Evolutionary conservation across 768 basidiomycete species (phyloP), one percentile per base, ranked within the genome.

Genomic region (Pleurotus cornucopiae): DNA sequence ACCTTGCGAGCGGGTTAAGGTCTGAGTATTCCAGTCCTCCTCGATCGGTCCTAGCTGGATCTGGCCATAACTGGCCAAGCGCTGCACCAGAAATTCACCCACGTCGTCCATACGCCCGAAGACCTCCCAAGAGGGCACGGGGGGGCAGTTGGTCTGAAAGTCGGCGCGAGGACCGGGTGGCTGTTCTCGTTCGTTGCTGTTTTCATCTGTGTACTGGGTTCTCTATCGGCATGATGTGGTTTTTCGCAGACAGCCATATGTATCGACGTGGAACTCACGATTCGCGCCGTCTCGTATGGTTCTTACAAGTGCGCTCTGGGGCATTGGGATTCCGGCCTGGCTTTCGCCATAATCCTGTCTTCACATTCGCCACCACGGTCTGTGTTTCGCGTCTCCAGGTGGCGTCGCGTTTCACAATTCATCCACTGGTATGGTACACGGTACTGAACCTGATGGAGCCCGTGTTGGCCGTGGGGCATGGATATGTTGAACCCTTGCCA

Each of bases 1-100:
- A 57, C 55, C 60, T 85, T 69, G 77, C 83, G 83, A 87, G 84
- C 85, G 84, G 87, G 86, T 80, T 76, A 88, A 88, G 85, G 86
- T 88, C 85, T 85, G 86, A 88, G 85, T 70, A 79, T 83, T 82
- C 64, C 57, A 81, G 72, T 81, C 82, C 80, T 78, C 78, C 77
- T 76, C 56, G 80, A 81, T 77, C 63, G 82, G 71, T 79, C 74
- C 81, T 81, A 76, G 82, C 80, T 61, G 86, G 75, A 79, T 69
- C 82, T 73, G 72, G 78, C 71, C 71, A 69, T 79, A 78, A 86
- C 64, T 63, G 73, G 76, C 73, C 34, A 73, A 81, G 77, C 78
- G 76, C 69, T 82, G 78, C 80, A 88, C 83, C 84, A 86, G 85
- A 85, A 80, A 88, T 70, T 60, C 73, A 44, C n/a, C 41, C 2